A percentile compares a stretch with the other conserved stretches of the same genome.
Evolutionary conservation across 1,284 basidiomycete species (phyloP).

Genomic region (Naganishia sp.): DNA sequence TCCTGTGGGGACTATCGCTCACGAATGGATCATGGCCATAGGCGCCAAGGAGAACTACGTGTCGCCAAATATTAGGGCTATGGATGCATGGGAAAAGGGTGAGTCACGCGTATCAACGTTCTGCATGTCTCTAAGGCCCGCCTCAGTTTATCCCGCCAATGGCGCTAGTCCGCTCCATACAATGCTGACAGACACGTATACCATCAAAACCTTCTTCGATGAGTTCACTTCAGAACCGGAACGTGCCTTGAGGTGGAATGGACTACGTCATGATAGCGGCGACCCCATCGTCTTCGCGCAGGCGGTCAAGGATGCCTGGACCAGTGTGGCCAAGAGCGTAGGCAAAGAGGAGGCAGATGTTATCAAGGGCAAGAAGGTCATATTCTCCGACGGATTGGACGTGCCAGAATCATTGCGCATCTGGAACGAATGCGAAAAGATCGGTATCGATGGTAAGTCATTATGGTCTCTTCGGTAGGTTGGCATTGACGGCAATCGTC

Average conservation of each 20-base stretch:
- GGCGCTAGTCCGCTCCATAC: constrained; percentile 61
- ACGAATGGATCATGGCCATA: constrained; percentile 96
- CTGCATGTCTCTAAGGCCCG: background rate
- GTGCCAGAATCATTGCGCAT: constrained; percentile 70
- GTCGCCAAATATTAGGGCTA: constrained; percentile 68
- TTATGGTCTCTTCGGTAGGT: background rate
- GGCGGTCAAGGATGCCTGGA: constrained; percentile 67
- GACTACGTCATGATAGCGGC: constrained; percentile 88
- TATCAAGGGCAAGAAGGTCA: constrained; percentile 66
- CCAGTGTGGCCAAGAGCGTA: constrained; percentile 38
- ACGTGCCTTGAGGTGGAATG: constrained; percentile 70
- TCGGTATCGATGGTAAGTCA: constrained; percentile 69
- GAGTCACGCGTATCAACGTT: background rate
- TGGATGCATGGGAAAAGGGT: constrained; percentile 78
- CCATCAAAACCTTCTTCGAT: constrained; percentile 77
- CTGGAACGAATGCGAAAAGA: constrained; percentile 68
- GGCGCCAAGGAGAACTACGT: constrained; percentile 80
- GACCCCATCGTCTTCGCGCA: constrained; percentile 77
- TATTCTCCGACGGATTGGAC: constrained; percentile 79
- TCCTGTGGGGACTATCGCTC: constrained; percentile 83
- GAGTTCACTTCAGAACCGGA: constrained; percentile 66
- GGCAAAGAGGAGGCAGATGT: constrained; percentile 57
- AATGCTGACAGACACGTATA: constrained; percentile 90
- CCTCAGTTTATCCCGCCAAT: constrained; percentile 62
- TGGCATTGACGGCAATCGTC: background rate